These are phyloP conservation scores for Phytopythium sindhum DNA, from an alignment of 352 stramenopile genomes.

Conservation along the genomic window DNA sequence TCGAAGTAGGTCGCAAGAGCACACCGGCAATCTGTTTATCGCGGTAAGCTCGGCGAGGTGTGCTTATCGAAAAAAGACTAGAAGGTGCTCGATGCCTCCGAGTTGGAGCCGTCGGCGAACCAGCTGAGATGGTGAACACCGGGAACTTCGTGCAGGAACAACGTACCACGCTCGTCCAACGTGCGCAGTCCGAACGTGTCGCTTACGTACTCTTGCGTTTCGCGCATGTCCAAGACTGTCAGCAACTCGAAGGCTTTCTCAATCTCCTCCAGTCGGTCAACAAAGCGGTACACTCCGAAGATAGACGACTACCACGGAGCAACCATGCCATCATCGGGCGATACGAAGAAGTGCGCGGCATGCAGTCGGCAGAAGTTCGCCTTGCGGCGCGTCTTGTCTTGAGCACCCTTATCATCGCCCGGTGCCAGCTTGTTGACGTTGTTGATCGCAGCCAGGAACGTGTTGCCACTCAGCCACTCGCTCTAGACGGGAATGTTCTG, in stretches of 20 bases:
- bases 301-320: constrained; percentile 34
- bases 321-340: neutral
- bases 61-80: neutral
- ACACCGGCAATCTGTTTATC: neutral
- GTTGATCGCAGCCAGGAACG: constrained; percentile 22
- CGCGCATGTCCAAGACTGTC: constrained; percentile 21
- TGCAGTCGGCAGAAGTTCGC: constrained; percentile 15
- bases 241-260: constrained; percentile 18
- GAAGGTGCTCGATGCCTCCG: neutral
- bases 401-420: constrained; percentile 1
- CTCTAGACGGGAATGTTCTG: constrained; percentile 16
- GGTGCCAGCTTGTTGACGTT: constrained; percentile 21
- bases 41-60: neutral
- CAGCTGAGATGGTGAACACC: constrained; percentile 31
- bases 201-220: constrained; percentile 30
- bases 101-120: constrained; percentile 14
- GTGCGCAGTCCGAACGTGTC: constrained; percentile 39
- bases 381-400: constrained; percentile 14
- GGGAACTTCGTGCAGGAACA: constrained; percentile 18
- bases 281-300: constrained; percentile 31
- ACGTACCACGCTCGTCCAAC: constrained; percentile 18
- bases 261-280: constrained; percentile 18
- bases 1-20: neutral
- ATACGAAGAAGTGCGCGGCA: too few relatives aligned
- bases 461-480: constrained; percentile 16